phyloP scores from a whole-genome alignment of 2,329 filamentous ascomycete species.

The Nemania sp. region DNA sequence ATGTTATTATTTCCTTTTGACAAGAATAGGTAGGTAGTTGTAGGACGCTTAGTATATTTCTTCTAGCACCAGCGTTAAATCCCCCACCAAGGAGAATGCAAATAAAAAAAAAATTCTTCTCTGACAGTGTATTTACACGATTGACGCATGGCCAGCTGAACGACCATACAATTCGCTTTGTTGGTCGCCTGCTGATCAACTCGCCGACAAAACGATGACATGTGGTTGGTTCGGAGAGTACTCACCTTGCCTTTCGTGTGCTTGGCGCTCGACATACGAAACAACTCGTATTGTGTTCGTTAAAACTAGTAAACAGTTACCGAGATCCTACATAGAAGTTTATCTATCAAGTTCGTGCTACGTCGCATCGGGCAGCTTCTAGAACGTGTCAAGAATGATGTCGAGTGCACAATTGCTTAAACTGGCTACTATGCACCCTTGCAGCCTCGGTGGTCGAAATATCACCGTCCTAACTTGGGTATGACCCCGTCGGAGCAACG shows the following conservation, averaged over 20 bases:
- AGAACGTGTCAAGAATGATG: not conserved
- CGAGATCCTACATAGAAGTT: not conserved
- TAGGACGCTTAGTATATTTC: not conserved
- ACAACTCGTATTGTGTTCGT: not conserved
- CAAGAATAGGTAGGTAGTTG: not conserved
- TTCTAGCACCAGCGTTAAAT: not conserved
- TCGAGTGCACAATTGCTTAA: not conserved
- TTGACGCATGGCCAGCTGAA: not conserved
- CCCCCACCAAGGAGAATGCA: not conserved
- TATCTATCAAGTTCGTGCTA: not conserved
- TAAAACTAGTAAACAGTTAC: not conserved
- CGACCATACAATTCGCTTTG: not conserved
- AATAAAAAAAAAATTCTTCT: not conserved
- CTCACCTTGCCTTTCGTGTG: not conserved
- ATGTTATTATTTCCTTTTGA: not conserved
- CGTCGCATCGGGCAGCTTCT: not conserved
- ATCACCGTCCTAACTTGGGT: slow-evolving; percentile 1
- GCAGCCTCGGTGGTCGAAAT: not conserved
- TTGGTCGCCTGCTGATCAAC: not conserved
- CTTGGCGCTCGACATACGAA: not conserved
- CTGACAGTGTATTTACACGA: not conserved
- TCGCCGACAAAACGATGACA: not conserved
- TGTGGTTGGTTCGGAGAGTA: not conserved
- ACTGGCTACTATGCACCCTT: not conserved
- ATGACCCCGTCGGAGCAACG: not conserved